Evolutionary conservation across 495 filamentous ascomycete genomes (phyloP), one percentile per base, ranked within the genome.

Genomic region (Podospora pseudoanserina): DNA sequence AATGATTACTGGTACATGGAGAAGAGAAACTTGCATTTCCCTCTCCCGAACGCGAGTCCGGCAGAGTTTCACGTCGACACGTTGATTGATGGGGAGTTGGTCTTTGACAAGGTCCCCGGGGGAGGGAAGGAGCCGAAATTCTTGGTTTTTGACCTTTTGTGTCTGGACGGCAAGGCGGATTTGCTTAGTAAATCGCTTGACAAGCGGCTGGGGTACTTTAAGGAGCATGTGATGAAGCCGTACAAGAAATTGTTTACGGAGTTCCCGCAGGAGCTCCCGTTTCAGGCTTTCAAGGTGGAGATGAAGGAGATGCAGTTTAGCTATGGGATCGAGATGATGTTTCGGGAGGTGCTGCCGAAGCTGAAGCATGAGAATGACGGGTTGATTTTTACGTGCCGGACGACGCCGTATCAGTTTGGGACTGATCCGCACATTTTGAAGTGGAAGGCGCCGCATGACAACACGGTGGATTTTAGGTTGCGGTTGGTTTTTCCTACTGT

Each of bases 351-450:
- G 58, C 88, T 99, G 18, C 93, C 93, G 0, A 87, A 84, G 32
- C 85, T 99, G 13, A 89, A 87, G 68, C 95, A 99, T 75, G 92
- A 95, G 44, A 97, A 96, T 73, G 95, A 99, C 78, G 95, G 95
- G 30, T 84, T 99, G 20, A 96, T 99, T 74, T 99, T 99, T 81
- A 97, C 95, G 44, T 96, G 94, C 76, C 88, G 92, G 65, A 89
- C 84, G 69, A 90, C 89, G 32, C 87, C 90, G 1, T 99, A 99
- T 81, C 87, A 88, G 70, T 90, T 89, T 65, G 95, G 95, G 70
- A 98, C 95, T 6, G 95, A 99, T 77, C 86, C 86, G 55, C 89
- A 94, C 73, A 97, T 97, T 69, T 83, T 99, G 26, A 99, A 99
- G 79, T 99, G 95, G 95, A 99, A 99, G 76, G 92, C 94, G 1